A percentile compares a stretch with the other conserved stretches of the same genome.
Conservation (phyloP, 345 rosid species). For the Pugionium cornutum region DNA sequence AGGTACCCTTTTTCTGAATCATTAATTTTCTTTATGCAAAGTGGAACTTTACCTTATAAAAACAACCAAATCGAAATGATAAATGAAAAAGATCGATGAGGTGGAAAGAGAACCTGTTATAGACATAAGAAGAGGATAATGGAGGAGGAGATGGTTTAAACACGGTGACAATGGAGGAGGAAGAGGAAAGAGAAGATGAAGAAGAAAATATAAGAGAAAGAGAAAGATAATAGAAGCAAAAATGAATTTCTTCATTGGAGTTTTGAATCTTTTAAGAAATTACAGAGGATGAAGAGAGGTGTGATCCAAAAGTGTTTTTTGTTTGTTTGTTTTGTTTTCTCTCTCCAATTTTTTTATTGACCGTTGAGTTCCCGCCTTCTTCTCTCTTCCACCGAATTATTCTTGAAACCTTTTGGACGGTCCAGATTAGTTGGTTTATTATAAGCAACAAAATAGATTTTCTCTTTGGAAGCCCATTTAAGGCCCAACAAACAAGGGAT, state of each 20-base stretch:
- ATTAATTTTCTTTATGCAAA: conserved; percentile 17
- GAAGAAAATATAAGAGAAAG: conserved; percentile 20
- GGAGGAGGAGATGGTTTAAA: conserved; percentile 24
- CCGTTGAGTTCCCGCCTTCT: conserved; percentile 52
- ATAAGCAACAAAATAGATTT: no score
- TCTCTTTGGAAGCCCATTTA: conserved; percentile 15
- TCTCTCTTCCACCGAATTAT: conserved; percentile 38
- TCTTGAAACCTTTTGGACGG: conserved; percentile 12
- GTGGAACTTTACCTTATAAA: background rate
- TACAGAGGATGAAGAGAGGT: conserved; percentile 29
- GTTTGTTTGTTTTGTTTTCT: conserved; percentile 1
- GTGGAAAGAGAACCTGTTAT: background rate
- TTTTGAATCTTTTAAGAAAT: conserved; percentile 27
- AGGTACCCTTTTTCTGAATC: conserved; percentile 35
- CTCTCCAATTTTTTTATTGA: conserved; percentile 24
- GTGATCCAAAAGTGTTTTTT: conserved; percentile 31
- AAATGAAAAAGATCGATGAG: no score
- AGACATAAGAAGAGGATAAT: conserved; percentile 11
- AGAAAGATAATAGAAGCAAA: conserved; percentile 32
- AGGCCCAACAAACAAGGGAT: conserved; percentile 24
- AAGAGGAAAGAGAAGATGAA: conserved; percentile 22
- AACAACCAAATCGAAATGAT: no score
- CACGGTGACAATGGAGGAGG: conserved; percentile 17
- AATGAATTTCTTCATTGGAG: conserved; percentile 39
- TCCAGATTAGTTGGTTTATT: conserved; percentile 18